A percentile compares a stretch with the other conserved stretches of the same genome.
These are phyloP conservation scores for Russula sp. DNA, from an alignment of 768 basidiomycete species.

Conservation along the genomic window DNA sequence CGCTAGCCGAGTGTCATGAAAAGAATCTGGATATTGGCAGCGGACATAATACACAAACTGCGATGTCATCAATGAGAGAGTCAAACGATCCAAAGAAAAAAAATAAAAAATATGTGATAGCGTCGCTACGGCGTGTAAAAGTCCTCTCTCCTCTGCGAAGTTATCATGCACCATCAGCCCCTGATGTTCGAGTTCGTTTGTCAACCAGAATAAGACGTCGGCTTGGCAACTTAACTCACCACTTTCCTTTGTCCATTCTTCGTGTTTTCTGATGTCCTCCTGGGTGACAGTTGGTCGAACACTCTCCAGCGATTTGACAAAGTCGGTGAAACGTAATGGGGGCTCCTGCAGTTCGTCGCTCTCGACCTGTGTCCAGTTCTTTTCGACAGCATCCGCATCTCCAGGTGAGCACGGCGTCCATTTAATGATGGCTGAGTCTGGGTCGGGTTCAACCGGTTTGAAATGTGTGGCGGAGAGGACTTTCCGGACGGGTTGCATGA, in stretches of 20 bases:
- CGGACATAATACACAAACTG: constrained; percentile 20
- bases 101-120: constrained; percentile 20
- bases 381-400: constrained; percentile 79
- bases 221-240: constrained; percentile 45
- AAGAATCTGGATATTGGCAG: constrained; percentile 14
- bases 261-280: constrained; percentile 80
- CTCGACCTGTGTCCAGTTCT: constrained; percentile 83
- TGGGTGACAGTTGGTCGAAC: constrained; percentile 87
- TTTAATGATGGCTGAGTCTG: constrained; percentile 43
- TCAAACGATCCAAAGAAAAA: constrained; percentile 7
- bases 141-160: constrained; percentile 9
- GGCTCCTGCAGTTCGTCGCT: constrained; percentile 92
- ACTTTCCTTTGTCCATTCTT: constrained; percentile 81
- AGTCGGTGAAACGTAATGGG: constrained; percentile 70
- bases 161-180: constrained; percentile 28
- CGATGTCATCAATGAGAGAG: constrained; percentile 10
- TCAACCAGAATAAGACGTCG: constrained; percentile 9
- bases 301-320: constrained; percentile 72
- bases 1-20: constrained; percentile 6
- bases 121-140: constrained; percentile 10
- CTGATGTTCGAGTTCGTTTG: constrained; percentile 2
- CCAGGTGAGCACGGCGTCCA: constrained; percentile 98
- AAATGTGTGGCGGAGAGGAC: constrained; percentile 96
- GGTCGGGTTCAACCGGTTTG: constrained; percentile 49
- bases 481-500: constrained; percentile 98